phyloP scores from a whole-genome alignment of 306 rosid species.

The Lathyrus oleraceus region DNA sequence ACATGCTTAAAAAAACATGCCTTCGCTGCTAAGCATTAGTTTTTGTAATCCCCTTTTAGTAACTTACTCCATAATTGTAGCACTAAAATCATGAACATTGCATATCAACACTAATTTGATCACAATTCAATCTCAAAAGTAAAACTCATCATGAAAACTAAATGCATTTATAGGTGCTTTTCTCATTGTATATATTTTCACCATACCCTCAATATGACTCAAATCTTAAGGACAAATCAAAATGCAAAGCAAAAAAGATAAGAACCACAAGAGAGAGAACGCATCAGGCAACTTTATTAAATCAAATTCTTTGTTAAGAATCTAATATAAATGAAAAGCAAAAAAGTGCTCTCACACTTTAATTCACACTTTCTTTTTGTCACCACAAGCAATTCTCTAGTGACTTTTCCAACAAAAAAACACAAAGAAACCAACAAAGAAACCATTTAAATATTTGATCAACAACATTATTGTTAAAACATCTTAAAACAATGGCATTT shows the following conservation, averaged over 20 bases:
- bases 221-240: slow-evolving; percentile 17
- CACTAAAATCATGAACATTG: slow-evolving; percentile 32
- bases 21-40: slow-evolving; percentile 35
- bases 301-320: slow-evolving; percentile 38
- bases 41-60: slow-evolving; percentile 17
- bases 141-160: slow-evolving; percentile 35
- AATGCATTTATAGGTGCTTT: slow-evolving; percentile 29
- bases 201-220: background rate
- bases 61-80: slow-evolving; percentile 28
- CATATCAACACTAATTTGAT: slow-evolving; percentile 20
- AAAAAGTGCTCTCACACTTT: slow-evolving; percentile 33
- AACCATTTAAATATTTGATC: slow-evolving; percentile 22
- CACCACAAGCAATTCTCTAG: slow-evolving; percentile 33
- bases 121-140: slow-evolving; percentile 29
- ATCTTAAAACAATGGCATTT: slow-evolving; percentile 39
- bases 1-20: slow-evolving; percentile 18
- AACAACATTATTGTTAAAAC: background rate
- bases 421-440: slow-evolving; percentile 13
- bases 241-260: slow-evolving; percentile 31
- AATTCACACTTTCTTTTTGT: slow-evolving; percentile 20
- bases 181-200: background rate
- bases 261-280: slow-evolving; percentile 28
- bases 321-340: slow-evolving; percentile 30
- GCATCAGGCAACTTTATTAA: slow-evolving; percentile 44
- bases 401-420: slow-evolving; percentile 15